Evolutionary conservation across 2,329 filamentous ascomycete genomes (phyloP).

Genomic region (Claviceps paspali): DNA sequence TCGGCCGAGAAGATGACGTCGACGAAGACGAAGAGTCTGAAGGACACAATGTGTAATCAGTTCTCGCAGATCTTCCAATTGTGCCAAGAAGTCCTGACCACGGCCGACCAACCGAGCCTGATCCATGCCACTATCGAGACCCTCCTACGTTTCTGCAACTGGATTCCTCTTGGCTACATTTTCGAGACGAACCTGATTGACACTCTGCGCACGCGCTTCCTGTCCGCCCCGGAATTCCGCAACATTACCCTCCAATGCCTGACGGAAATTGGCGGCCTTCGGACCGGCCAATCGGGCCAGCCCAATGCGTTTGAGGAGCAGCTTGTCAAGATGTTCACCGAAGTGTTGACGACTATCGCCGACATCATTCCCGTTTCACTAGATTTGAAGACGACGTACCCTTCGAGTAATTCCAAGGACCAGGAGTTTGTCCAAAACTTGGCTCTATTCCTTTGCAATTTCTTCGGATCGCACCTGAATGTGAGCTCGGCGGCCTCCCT

Average conservation of each 20-base stretch:
- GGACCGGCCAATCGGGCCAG: conserved; percentile 57
- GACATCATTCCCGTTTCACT: conserved; percentile 83
- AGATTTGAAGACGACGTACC: conserved; percentile 83
- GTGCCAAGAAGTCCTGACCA: conserved; percentile 87
- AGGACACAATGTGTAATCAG: conserved; percentile 97
- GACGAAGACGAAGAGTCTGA: conserved; percentile 85
- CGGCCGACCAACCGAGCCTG: conserved; percentile 72
- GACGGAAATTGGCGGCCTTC: conserved; percentile 89
- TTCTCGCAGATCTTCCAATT: conserved; percentile 98
- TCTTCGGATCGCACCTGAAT: conserved; percentile 84
- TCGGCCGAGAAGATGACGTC: conserved; percentile 99
- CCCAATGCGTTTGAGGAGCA: conserved; percentile 79
- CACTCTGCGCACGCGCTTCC: conserved; percentile 79
- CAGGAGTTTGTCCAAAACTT: conserved; percentile 97
- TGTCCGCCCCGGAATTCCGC: conserved; percentile 86
- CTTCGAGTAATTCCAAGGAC: conserved; percentile 77
- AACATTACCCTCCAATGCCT: conserved; percentile 94
- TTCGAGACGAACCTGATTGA: conserved; percentile 97
- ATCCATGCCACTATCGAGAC: conserved; percentile 97
- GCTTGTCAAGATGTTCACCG: conserved; percentile 95
- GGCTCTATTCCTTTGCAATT: conserved; percentile 90
- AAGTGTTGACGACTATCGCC: conserved; percentile 82
- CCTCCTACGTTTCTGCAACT: conserved; percentile 90
- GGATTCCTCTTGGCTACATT: conserved; percentile 96
- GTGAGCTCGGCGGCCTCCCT: conserved; percentile 27